Conservation (phyloP, 805 yeast genomes). For the Starmera pachycereana region DNA sequence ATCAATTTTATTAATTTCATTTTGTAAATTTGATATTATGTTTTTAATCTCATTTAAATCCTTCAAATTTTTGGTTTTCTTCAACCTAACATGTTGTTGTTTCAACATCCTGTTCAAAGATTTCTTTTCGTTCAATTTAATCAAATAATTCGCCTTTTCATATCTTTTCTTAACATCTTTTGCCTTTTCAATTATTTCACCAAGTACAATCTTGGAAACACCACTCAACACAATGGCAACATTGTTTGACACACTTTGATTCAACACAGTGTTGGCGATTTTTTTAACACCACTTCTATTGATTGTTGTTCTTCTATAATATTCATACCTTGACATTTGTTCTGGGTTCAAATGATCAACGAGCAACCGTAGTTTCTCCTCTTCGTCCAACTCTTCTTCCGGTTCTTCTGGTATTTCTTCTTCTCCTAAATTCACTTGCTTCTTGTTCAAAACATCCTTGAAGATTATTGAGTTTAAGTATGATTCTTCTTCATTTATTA, state of each 20-base stretch:
- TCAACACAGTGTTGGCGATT: constrained; percentile 66
- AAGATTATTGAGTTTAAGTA: constrained; percentile 10
- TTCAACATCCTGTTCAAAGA: constrained; percentile 22
- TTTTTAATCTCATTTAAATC: constrained; percentile 16
- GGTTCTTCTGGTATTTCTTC: constrained; percentile 19
- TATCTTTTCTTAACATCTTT: constrained; percentile 56
- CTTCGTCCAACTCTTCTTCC: constrained; percentile 30
- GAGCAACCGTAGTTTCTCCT: constrained; percentile 50
- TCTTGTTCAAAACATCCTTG: constrained; percentile 3
- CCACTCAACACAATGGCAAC: constrained; percentile 79
- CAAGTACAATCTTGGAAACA: constrained; percentile 79
- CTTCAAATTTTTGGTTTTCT: constrained; percentile 28
- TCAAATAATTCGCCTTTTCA: constrained; percentile 25
- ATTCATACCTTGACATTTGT: constrained; percentile 82
- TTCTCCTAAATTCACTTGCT: constrained; percentile 9
- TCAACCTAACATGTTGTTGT: constrained; percentile 26
- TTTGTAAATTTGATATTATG: constrained; percentile 14
- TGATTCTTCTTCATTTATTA: constrained; percentile 13
- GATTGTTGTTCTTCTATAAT: constrained; percentile 68
- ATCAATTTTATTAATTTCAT: constrained; percentile 17
- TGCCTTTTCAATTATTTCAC: constrained; percentile 80
- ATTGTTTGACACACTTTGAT: constrained; percentile 71
- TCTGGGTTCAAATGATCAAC: constrained; percentile 67
- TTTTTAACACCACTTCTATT: constrained; percentile 71
- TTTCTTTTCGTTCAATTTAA: constrained; percentile 32